Evolutionary conservation across 768 basidiomycete genomes (phyloP).

Genomic region (Suillus tomentosus): DNA sequence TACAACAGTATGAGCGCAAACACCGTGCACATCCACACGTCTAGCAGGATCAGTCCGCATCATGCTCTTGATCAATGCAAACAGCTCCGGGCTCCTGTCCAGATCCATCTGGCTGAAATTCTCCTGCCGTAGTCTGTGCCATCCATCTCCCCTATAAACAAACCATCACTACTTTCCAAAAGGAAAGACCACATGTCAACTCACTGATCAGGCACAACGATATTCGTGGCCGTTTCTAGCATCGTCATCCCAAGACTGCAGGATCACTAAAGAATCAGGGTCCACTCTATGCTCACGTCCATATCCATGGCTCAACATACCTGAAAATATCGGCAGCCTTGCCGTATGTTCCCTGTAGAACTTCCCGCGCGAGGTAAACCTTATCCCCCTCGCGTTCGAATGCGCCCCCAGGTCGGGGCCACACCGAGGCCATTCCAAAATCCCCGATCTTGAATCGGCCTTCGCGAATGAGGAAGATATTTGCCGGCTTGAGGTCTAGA

Average conservation of each 20-base stretch:
- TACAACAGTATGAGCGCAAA: slow-evolving; percentile 67
- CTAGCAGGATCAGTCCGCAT: slow-evolving; percentile 69
- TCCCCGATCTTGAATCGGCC: slow-evolving; percentile 97
- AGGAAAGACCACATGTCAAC: slow-evolving; percentile 36
- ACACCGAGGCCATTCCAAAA: slow-evolving; percentile 97
- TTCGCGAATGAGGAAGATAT: slow-evolving; percentile 85
- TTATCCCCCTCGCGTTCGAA: slow-evolving; percentile 98
- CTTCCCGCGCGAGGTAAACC: slow-evolving; percentile 95
- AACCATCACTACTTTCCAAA: slow-evolving; percentile 16
- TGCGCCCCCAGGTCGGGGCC: slow-evolving; percentile 62
- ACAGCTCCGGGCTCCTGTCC: slow-evolving; percentile 63
- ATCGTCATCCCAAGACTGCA: slow-evolving; percentile 92
- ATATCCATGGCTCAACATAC: slow-evolving; percentile 47
- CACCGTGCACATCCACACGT: slow-evolving; percentile 57
- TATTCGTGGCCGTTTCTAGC: slow-evolving; percentile 93
- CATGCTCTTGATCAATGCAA: slow-evolving; percentile 70
- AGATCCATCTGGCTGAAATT: slow-evolving; percentile 88
- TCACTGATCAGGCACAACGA: slow-evolving; percentile 95
- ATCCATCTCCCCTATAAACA: slow-evolving; percentile 76
- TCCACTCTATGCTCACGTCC: neutral
- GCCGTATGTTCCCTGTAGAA: slow-evolving; percentile 88
- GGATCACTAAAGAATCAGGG: slow-evolving; percentile 19
- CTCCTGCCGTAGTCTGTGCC: slow-evolving; percentile 90
- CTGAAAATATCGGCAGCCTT: slow-evolving; percentile 97
- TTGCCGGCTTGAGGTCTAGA: slow-evolving; percentile 96